Conservation (phyloP, 108 stramenopile species). For the Fragilaria crotonensis region DNA sequence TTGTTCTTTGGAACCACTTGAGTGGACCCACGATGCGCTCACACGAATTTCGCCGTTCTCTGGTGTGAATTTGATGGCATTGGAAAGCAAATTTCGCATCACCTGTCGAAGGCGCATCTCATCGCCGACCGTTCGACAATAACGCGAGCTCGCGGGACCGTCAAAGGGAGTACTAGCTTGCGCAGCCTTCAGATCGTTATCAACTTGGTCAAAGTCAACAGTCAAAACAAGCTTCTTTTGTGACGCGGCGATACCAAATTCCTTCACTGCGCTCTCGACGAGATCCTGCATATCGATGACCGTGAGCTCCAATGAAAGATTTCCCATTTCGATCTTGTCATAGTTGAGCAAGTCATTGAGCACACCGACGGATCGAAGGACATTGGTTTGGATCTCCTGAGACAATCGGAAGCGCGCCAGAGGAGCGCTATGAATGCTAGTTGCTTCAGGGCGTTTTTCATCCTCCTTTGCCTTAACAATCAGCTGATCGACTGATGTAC, state of each 20-base stretch:
- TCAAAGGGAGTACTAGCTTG: too few relatives aligned
- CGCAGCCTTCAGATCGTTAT: not conserved
- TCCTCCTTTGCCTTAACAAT: not conserved
- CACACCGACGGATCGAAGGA: conserved; percentile 17
- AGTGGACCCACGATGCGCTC: conserved; percentile 2
- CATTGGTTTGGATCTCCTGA: conserved; percentile 20
- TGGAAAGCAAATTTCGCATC: conserved; percentile 48
- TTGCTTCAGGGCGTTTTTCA: not conserved
- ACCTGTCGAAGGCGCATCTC: conserved; percentile 28
- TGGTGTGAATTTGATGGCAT: conserved; percentile 54
- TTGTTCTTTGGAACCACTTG: too few relatives aligned
- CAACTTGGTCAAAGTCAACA: not conserved
- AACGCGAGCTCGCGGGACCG: conserved; percentile 1
- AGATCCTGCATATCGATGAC: conserved; percentile 15
- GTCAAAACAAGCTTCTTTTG: not conserved
- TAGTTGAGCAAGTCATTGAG: conserved; percentile 37
- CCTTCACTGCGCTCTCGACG: conserved; percentile 10
- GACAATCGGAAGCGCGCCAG: not conserved
- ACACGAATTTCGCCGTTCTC: conserved; percentile 3
- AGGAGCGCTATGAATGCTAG: not conserved
- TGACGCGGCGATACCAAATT: conserved; percentile 17
- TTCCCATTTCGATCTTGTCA: conserved; percentile 34
- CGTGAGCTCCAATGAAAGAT: conserved; percentile 12
- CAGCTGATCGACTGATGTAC: not conserved
- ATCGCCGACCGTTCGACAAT: conserved; percentile 35